phyloP scores from a whole-genome alignment of 805 yeast genomes.

The Metschnikowia borealis region DNA sequence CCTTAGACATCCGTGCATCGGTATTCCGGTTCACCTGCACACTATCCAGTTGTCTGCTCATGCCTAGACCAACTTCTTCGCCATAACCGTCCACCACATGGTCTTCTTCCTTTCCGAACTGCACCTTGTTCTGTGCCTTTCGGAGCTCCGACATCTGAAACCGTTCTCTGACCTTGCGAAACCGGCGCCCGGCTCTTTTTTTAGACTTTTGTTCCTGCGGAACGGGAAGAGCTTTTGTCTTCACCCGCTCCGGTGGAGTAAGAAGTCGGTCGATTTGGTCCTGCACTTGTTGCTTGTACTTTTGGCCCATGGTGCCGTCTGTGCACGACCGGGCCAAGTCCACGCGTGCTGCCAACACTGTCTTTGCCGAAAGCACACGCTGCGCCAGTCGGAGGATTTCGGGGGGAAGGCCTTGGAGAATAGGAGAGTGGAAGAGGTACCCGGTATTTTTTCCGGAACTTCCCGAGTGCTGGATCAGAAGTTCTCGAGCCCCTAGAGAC shows the following conservation, averaged over 20 bases:
- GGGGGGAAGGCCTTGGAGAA: conserved; percentile 57
- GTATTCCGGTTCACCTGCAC: conserved; percentile 43
- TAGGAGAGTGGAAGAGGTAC: conserved; percentile 55
- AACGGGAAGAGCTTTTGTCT: conserved; percentile 60
- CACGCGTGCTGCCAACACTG: conserved; percentile 77
- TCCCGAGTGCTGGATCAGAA: conserved; percentile 29
- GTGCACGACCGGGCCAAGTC: conserved; percentile 48
- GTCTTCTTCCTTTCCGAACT: conserved; percentile 72
- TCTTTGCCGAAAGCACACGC: conserved; percentile 74
- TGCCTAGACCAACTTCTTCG: conserved; percentile 80
- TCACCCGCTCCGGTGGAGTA: conserved; percentile 68
- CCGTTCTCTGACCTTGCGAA: conserved; percentile 76
- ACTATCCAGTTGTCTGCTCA: conserved; percentile 44
- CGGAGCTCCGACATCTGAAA: conserved; percentile 77
- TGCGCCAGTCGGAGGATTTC: conserved; percentile 64
- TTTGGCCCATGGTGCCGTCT: conserved; percentile 53
- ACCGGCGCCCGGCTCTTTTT: conserved; percentile 80
- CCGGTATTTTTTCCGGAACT: conserved; percentile 62
- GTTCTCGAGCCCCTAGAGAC: conserved; percentile 58
- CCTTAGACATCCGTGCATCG: conserved; percentile 57
- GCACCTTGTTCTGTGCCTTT: conserved; percentile 79
- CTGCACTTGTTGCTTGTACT: conserved; percentile 57
- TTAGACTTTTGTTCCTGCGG: conserved; percentile 76
- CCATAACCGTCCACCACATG: conserved; percentile 62
- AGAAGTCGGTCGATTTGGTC: conserved; percentile 65